Percentiles rank a stretch among this genome's conserved stretches.
Conservation (phyloP, 2,329 filamentous ascomycete species). For the Pyrenochaeta sp. region DNA sequence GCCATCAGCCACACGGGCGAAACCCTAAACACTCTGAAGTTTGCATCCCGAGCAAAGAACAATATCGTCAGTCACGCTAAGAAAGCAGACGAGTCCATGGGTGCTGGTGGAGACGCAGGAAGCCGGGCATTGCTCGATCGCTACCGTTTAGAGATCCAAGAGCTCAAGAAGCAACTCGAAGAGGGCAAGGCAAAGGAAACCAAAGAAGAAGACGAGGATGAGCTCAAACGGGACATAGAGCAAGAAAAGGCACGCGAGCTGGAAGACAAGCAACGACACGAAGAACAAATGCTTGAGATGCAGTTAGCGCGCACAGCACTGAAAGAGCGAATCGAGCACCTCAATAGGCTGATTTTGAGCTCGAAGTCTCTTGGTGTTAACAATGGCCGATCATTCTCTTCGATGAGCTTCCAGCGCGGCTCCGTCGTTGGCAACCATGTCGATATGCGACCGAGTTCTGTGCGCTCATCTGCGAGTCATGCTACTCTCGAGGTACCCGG, state of each 20-base stretch:
- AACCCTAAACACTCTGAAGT: constrained; percentile 95
- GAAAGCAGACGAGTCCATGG: constrained; percentile 86
- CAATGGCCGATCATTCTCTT: constrained; percentile 53
- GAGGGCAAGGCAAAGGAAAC: constrained; percentile 67
- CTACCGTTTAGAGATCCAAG: constrained; percentile 91
- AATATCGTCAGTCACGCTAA: constrained; percentile 98
- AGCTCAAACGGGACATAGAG: constrained; percentile 69
- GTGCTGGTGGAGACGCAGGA: constrained; percentile 79
- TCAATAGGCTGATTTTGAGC: constrained; percentile 93
- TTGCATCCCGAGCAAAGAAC: constrained; percentile 95
- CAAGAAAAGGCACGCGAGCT: constrained; percentile 71
- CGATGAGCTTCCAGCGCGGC: constrained; percentile 51
- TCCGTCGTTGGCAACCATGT: constrained; percentile 51
- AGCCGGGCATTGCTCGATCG: constrained; percentile 88
- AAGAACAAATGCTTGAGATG: constrained; percentile 99
- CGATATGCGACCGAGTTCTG: constrained; percentile 59
- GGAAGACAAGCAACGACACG: constrained; percentile 85
- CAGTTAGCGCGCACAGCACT: constrained; percentile 93
- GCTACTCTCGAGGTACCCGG: constrained; percentile 52
- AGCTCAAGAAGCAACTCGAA: constrained; percentile 82
- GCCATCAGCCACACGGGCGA: constrained; percentile 81
- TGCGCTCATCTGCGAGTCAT: constrained; percentile 50
- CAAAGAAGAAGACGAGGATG: constrained; percentile 66
- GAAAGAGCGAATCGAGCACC: constrained; percentile 96
- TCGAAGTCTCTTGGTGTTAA: constrained; percentile 97